Conservation (phyloP, 208 protist genomes). For the Leishmania mexicana region DNA sequence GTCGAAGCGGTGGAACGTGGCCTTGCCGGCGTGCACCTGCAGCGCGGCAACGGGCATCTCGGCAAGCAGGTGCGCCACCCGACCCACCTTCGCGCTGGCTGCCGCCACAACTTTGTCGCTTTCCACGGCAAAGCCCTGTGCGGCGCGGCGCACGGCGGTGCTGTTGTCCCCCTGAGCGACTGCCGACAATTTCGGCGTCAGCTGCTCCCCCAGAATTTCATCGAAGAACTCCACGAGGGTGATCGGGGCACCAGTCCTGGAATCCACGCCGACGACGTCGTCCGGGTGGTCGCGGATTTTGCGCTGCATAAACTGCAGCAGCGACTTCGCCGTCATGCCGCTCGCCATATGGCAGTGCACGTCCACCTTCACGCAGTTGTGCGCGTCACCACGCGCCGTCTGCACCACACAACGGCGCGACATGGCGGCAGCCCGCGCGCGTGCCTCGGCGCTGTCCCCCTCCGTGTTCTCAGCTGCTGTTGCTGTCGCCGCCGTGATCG, state of each 20-base stretch:
- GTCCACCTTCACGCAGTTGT: constrained; percentile 87
- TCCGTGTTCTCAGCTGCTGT: neutral
- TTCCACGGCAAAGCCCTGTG: neutral
- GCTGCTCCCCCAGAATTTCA: constrained; percentile 23
- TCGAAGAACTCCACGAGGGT: constrained; percentile 49
- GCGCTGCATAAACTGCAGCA: constrained; percentile 72
- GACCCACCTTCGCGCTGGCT: constrained; percentile 25
- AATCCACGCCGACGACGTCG: constrained; percentile 72
- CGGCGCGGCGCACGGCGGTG: neutral
- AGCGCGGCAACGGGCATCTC: constrained; percentile 75
- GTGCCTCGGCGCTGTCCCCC: neutral
- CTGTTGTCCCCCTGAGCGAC: neutral
- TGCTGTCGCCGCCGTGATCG: constrained; percentile 4
- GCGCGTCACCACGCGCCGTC: constrained; percentile 58
- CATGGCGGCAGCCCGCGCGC: neutral
- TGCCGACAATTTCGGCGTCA: neutral
- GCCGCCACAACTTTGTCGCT: neutral
- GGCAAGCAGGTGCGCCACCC: constrained; percentile 31
- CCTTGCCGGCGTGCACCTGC: constrained; percentile 80
- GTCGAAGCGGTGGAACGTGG: constrained; percentile 91
- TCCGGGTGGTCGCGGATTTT: constrained; percentile 60
- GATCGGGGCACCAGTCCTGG: constrained; percentile 34
- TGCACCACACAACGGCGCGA: constrained; percentile 21
- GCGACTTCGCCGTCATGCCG: constrained; percentile 73
- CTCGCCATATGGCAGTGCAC: constrained; percentile 85